These are phyloP conservation scores for Colletotrichum neosansevieriae DNA, from an alignment of 2,329 filamentous ascomycete genomes.

Conservation along the genomic window DNA sequence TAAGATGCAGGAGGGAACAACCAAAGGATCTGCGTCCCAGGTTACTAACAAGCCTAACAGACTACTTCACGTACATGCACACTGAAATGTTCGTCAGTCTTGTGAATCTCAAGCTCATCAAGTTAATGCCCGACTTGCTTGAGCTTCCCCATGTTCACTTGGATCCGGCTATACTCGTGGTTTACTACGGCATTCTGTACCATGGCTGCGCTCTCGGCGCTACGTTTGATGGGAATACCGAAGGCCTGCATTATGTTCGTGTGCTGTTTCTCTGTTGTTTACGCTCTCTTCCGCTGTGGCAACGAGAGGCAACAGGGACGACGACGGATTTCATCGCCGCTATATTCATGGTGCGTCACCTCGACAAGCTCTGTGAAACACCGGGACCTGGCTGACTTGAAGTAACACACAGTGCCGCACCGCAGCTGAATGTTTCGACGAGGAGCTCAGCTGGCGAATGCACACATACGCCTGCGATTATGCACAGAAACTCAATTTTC, in stretches of 20 bases:
- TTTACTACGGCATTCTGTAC: conserved; percentile 49
- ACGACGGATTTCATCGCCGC: conserved; percentile 48
- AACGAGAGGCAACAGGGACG: conserved; percentile 48
- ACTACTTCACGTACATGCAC: conserved; percentile 48
- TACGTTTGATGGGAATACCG: background rate
- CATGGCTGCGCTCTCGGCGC: conserved; percentile 42
- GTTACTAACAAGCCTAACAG: conserved; percentile 21
- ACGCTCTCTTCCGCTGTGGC: conserved; percentile 47
- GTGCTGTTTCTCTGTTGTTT: conserved; percentile 46
- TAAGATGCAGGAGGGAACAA: conserved; percentile 17
- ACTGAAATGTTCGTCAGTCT: conserved; percentile 47
- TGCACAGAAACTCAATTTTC: conserved; percentile 47
- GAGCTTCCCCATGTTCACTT: conserved; percentile 47
- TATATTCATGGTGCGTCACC: conserved; percentile 44
- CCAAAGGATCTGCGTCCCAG: too few relatives aligned
- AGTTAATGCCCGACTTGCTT: conserved; percentile 48
- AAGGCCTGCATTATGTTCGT: conserved; percentile 3
- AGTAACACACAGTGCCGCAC: conserved; percentile 42
- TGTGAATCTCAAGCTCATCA: conserved; percentile 45
- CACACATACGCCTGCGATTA: conserved; percentile 48
- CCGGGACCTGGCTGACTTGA: accelerated
- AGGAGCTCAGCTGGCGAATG: conserved; percentile 49
- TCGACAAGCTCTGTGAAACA: accelerated
- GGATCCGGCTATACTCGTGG: conserved; percentile 47
- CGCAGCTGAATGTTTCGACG: conserved; percentile 49